These are phyloP conservation scores for Fusarium sp. DNA, from an alignment of 2,329 filamentous ascomycete genomes.

Conservation along the genomic window DNA sequence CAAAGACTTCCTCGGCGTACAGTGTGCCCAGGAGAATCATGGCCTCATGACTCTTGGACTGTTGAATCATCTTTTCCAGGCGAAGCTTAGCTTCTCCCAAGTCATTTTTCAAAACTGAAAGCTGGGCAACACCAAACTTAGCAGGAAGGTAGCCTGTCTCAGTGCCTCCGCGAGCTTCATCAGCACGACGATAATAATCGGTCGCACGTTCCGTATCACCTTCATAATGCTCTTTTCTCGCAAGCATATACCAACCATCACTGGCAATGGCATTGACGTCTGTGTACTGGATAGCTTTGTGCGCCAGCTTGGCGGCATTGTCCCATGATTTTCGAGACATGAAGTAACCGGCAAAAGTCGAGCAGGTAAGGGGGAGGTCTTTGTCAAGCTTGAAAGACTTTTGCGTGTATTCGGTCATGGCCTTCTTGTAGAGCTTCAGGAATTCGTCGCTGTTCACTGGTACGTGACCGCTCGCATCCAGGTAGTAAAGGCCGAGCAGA, in stretches of 20 bases:
- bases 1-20: conserved; percentile 94
- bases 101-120: conserved; percentile 86
- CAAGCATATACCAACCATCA: conserved; percentile 96
- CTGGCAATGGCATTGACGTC: conserved; percentile 97
- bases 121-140: conserved; percentile 92
- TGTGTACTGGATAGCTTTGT: conserved; percentile 94
- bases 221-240: conserved; percentile 88
- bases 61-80: conserved; percentile 92
- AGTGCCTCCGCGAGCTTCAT: conserved; percentile 90
- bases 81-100: conserved; percentile 92
- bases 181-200: conserved; percentile 89
- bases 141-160: conserved; percentile 92
- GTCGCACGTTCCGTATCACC: conserved; percentile 79
- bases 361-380: conserved; percentile 87
- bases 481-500: conserved; percentile 88
- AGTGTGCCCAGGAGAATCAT: conserved; percentile 92
- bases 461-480: conserved; percentile 86
- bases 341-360: conserved; percentile 92
- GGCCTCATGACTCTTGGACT: conserved; percentile 84
- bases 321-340: conserved; percentile 82
- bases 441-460: conserved; percentile 88
- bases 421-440: conserved; percentile 85
- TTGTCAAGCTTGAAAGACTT: conserved; percentile 95
- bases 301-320: conserved; percentile 86
- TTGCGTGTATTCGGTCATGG: conserved; percentile 94